phyloP scores from a whole-genome alignment of 257 asterid species.

The Cordia subcordata region DNA sequence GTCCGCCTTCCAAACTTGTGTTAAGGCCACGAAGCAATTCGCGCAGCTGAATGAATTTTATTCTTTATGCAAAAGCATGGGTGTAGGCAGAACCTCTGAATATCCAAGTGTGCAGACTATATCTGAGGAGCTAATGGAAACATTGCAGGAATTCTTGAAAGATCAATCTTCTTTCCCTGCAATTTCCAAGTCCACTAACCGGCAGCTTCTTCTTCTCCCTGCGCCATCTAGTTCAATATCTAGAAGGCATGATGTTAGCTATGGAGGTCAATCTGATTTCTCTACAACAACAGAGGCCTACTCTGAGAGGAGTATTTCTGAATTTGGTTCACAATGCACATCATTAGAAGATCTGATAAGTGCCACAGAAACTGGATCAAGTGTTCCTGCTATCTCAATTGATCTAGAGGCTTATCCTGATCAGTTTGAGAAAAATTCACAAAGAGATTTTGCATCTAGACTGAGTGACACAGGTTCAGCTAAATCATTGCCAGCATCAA shows the following conservation, averaged over 20 bases:
- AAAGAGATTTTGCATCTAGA: constrained; percentile 25
- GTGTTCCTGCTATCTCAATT: constrained; percentile 67
- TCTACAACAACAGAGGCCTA: constrained; percentile 32
- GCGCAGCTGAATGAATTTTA: constrained; percentile 64
- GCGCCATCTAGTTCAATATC: constrained; percentile 19
- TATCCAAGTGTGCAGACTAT: constrained; percentile 63
- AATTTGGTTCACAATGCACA: constrained; percentile 42
- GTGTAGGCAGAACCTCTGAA: constrained; percentile 61
- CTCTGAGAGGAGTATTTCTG: constrained; percentile 35
- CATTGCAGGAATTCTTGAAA: constrained; percentile 65
- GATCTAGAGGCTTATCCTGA: constrained; percentile 59
- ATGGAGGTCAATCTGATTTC: constrained; percentile 42
- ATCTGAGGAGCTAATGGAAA: constrained; percentile 61
- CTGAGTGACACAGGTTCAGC: constrained; percentile 49
- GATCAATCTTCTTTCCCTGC: constrained; percentile 69
- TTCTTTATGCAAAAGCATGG: constrained; percentile 46
- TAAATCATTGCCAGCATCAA: constrained; percentile 50
- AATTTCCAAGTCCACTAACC: constrained; percentile 24
- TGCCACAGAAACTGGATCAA: constrained; percentile 40
- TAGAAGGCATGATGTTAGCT: constrained; percentile 23
- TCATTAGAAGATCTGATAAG: constrained; percentile 71
- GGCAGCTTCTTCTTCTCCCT: constrained; percentile 13
- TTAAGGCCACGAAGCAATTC: constrained; percentile 65
- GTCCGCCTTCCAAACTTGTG: constrained; percentile 58
- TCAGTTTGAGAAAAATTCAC: constrained; percentile 17